Conservation (phyloP, 257 asterid species). For the Fraxinus pennsylvanica region DNA sequence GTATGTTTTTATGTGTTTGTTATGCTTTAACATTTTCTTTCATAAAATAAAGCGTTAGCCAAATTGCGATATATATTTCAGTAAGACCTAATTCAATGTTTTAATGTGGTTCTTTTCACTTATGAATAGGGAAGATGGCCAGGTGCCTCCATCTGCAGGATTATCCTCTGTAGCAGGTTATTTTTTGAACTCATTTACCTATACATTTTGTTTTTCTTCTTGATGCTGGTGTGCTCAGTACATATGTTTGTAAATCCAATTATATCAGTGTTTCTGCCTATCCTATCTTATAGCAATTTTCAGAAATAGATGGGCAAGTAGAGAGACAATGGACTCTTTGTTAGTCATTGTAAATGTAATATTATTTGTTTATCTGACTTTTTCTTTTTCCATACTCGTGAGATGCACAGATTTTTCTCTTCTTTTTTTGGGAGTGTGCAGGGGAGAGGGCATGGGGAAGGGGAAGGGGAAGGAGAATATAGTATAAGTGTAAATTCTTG, state of each 20-base stretch:
- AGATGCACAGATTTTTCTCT: not conserved
- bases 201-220: constrained; percentile 3
- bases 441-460: not conserved
- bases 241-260: not conserved
- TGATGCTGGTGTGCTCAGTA: not conserved
- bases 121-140: constrained; percentile 48
- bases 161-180: constrained; percentile 64
- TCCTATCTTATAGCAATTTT: not conserved
- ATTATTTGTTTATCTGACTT: not conserved
- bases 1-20: not conserved
- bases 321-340: not conserved
- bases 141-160: constrained; percentile 50
- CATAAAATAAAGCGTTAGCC: not conserved
- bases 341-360: not conserved
- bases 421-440: not conserved
- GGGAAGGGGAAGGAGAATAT: not conserved
- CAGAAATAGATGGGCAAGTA: not conserved
- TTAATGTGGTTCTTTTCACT: constrained; percentile 2
- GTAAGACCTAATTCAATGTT: constrained; percentile 1
- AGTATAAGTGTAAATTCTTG: not conserved
- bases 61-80: not conserved
- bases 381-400: not conserved
- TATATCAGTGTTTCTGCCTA: not conserved
- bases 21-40: not conserved
- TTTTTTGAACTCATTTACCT: constrained; percentile 13